A percentile compares a stretch with the other conserved stretches of the same genome.
These are phyloP conservation scores for Styphnolobium japonicum DNA, from an alignment of 306 rosid species.

Conservation along the genomic window DNA sequence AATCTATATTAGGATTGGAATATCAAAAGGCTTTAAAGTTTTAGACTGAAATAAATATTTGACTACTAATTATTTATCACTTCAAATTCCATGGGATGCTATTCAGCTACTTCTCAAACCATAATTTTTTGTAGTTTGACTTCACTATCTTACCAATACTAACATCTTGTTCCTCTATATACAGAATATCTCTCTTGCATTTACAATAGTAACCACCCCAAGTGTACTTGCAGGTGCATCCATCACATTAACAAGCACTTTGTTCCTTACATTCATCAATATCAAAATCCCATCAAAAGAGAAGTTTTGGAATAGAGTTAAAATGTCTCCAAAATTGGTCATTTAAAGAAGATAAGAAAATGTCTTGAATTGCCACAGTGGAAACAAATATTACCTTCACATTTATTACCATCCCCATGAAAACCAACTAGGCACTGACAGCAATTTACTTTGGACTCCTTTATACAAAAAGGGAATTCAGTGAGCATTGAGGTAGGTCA, in stretches of 20 bases:
- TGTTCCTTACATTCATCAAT: constrained; percentile 48
- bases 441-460: constrained; percentile 65
- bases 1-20: not conserved
- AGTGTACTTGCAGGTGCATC: constrained; percentile 47
- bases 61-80: not conserved
- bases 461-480: constrained; percentile 12
- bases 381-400: constrained; percentile 59
- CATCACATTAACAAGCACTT: constrained; percentile 49
- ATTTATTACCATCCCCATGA: constrained; percentile 60
- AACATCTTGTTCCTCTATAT: constrained; percentile 47
- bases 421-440: constrained; percentile 80
- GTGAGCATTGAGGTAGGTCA: constrained; percentile 30
- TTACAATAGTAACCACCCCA: constrained; percentile 54
- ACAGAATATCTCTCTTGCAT: constrained; percentile 50
- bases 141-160: constrained; percentile 44
- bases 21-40: not conserved
- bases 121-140: not conserved
- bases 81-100: not conserved
- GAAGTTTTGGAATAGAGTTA: not conserved
- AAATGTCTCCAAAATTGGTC: not conserved
- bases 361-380: not conserved
- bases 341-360: not conserved
- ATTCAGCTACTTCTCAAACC: not conserved
- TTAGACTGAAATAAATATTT: not conserved
- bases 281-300: constrained; percentile 35